Conservation (phyloP, 2,329 filamentous ascomycete species). For the Aspergillus tubingensis region DNA sequence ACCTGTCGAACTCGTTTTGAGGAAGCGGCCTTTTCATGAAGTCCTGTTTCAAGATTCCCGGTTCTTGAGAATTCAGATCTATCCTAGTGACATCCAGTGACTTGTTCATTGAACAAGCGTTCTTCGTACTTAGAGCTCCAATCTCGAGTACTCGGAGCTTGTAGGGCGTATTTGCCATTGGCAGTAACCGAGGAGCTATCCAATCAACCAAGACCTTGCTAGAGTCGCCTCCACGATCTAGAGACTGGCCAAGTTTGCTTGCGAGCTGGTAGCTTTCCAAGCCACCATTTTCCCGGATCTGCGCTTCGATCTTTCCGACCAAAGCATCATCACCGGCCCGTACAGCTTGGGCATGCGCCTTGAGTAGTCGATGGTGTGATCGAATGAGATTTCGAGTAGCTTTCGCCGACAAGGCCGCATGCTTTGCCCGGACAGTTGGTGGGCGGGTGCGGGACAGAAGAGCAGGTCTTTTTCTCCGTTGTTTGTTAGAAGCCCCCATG, state of each 20-base stretch:
- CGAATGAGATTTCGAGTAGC: slow-evolving; percentile 61
- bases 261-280: slow-evolving; percentile 63
- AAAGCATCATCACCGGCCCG: slow-evolving; percentile 47
- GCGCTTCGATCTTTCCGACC: slow-evolving; percentile 47
- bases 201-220: slow-evolving; percentile 62
- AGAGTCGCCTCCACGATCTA: slow-evolving; percentile 64
- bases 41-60: slow-evolving; percentile 78
- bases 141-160: slow-evolving; percentile 77
- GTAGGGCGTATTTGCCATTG: slow-evolving; percentile 23
- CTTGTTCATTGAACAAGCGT: slow-evolving; percentile 75
- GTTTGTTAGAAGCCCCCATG: slow-evolving; percentile 35
- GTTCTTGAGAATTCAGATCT: slow-evolving; percentile 83
- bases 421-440: slow-evolving; percentile 40
- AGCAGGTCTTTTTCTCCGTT: slow-evolving; percentile 34
- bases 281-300: slow-evolving; percentile 60
- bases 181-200: slow-evolving; percentile 44
- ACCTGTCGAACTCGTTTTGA: slow-evolving; percentile 58
- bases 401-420: slow-evolving; percentile 54
- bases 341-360: slow-evolving; percentile 55
- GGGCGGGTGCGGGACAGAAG: slow-evolving; percentile 51
- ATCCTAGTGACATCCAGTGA: slow-evolving; percentile 77
- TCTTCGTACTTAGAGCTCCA: slow-evolving; percentile 79
- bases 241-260: slow-evolving; percentile 63
- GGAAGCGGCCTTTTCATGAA: slow-evolving; percentile 89
- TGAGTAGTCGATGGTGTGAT: slow-evolving; percentile 61